Conservation (phyloP, 306 rosid genomes). For the Gastrolobium villosum region DNA sequence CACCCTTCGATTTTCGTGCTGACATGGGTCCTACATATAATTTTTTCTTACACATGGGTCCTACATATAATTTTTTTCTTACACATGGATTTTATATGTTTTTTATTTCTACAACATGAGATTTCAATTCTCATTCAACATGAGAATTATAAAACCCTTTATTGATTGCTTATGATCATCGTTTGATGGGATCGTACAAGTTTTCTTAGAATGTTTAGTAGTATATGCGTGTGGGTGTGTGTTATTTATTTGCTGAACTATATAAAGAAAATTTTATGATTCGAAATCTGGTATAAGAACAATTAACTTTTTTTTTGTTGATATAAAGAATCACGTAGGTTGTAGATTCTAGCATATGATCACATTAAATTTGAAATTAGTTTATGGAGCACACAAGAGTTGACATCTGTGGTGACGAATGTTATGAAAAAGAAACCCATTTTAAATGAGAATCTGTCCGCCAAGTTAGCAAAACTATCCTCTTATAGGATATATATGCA, state of each 20-base stretch:
- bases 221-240: constrained; percentile 26
- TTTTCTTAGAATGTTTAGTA: constrained; percentile 43
- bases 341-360: constrained; percentile 41
- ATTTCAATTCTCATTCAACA: too few relatives aligned
- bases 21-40: too few relatives aligned
- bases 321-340: constrained; percentile 47
- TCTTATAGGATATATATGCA: constrained; percentile 20
- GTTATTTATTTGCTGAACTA: constrained; percentile 37
- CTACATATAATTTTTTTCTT: too few relatives aligned
- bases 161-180: constrained; percentile 37
- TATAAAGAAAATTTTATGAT: constrained; percentile 33
- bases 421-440: constrained; percentile 47
- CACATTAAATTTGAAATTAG: constrained; percentile 28
- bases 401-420: constrained; percentile 46
- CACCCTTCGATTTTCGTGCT: too few relatives aligned
- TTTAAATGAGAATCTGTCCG: constrained; percentile 45
- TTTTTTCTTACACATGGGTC: too few relatives aligned
- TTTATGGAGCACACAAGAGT: constrained; percentile 54
- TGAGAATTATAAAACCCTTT: too few relatives aligned
- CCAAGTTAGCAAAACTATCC: constrained; percentile 36
- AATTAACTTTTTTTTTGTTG: constrained; percentile 1
- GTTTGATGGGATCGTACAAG: constrained; percentile 36
- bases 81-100: too few relatives aligned
- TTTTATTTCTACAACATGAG: too few relatives aligned
- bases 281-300: constrained; percentile 41